Evolutionary conservation across 2,329 filamentous ascomycete species (phyloP).

Genomic region (Mariannaea elegans): DNA sequence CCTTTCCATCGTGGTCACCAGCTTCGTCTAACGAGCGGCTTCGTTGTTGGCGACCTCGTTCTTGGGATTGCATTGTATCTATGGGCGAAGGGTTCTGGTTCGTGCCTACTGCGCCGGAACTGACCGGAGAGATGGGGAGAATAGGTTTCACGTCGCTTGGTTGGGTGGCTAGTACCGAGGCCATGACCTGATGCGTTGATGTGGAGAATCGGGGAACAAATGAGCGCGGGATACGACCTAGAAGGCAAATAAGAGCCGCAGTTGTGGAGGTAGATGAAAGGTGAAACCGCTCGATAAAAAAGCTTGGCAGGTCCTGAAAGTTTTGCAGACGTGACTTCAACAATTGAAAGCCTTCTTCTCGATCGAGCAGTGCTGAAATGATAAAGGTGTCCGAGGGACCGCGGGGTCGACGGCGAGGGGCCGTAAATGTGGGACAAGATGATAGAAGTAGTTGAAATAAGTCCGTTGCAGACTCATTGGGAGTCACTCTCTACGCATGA

Average conservation of each 20-base stretch:
- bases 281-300: not conserved
- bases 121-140: constrained; percentile 50
- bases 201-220: constrained; percentile 12
- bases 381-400: constrained; percentile 24
- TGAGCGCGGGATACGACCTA: constrained; percentile 1
- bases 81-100: constrained; percentile 47
- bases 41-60: constrained; percentile 49
- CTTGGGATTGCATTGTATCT: constrained; percentile 45
- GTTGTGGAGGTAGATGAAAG: not conserved
- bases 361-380: constrained; percentile 26
- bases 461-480: constrained; percentile 33
- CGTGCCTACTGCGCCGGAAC: constrained; percentile 53
- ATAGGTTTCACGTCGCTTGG: constrained; percentile 44
- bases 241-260: not conserved
- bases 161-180: constrained; percentile 37
- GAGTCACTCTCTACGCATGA: constrained; percentile 33
- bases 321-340: constrained; percentile 15
- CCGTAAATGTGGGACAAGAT: constrained; percentile 33
- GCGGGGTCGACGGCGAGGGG: constrained; percentile 35
- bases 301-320: not conserved
- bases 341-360: constrained; percentile 22
- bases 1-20: constrained; percentile 52
- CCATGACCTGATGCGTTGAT: constrained; percentile 35
- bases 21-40: constrained; percentile 54
- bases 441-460: constrained; percentile 23